Conservation (phyloP, 1,139 yeast genomes). For the Pichiaceae sp. region DNA sequence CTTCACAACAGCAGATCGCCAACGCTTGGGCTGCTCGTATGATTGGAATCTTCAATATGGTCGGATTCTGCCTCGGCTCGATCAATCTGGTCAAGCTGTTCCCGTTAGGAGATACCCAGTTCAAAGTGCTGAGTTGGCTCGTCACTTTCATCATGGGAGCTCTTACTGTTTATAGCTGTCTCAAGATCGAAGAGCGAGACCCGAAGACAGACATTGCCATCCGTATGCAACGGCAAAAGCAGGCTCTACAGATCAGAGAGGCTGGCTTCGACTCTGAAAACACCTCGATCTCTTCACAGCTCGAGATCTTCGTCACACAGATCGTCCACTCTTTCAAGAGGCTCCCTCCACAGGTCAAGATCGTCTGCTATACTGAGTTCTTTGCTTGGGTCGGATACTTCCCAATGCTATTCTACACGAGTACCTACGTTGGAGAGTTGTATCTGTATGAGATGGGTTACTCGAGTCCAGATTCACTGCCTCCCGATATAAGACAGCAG, state of each 20-base stretch:
- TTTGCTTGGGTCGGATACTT: slow-evolving; percentile 47
- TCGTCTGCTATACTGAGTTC: slow-evolving; percentile 36
- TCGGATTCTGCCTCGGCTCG: slow-evolving; percentile 44
- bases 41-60: slow-evolving; percentile 49
- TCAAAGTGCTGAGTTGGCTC: slow-evolving; percentile 38
- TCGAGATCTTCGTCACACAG: slow-evolving; percentile 26
- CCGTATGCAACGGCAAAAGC: slow-evolving; percentile 26
- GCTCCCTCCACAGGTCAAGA: slow-evolving; percentile 33
- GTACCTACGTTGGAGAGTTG: slow-evolving; percentile 41
- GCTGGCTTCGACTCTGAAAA: slow-evolving; percentile 25
- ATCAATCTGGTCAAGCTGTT: slow-evolving; percentile 29
- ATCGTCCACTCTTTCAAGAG: slow-evolving; percentile 31
- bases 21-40: slow-evolving; percentile 72
- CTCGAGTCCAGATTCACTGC: slow-evolving; percentile 30
- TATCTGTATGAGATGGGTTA: slow-evolving; percentile 29
- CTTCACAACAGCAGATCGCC: slow-evolving; percentile 44
- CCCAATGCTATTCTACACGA: slow-evolving; percentile 41
- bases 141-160: slow-evolving; percentile 33
- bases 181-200: slow-evolving; percentile 33
- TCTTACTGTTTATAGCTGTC: slow-evolving; percentile 32
- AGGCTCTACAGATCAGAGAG: slow-evolving; percentile 21
- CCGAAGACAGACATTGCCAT: slow-evolving; percentile 34
- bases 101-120: slow-evolving; percentile 38
- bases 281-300: slow-evolving; percentile 12
- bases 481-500: slow-evolving; percentile 29